These are phyloP conservation scores for Leccinum olivaceopallidum DNA, from an alignment of 768 basidiomycete genomes.

Conservation along the genomic window DNA sequence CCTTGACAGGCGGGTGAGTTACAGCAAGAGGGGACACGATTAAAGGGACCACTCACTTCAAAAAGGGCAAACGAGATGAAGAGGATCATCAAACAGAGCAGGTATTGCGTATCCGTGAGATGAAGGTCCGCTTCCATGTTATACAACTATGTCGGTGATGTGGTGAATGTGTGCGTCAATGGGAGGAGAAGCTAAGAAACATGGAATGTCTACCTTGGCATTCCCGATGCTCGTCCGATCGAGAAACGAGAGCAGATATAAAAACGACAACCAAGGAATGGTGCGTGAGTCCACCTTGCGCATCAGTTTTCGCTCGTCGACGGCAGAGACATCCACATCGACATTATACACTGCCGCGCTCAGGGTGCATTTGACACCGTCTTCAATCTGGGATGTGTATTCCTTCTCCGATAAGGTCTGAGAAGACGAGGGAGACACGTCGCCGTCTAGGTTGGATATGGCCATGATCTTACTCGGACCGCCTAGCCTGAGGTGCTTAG, in stretches of 20 bases:
- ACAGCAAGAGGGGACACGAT: not conserved
- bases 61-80: slow-evolving; percentile 69
- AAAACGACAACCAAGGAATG: slow-evolving; percentile 69
- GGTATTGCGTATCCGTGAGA: slow-evolving; percentile 65
- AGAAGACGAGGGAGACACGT: not conserved
- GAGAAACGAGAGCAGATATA: slow-evolving; percentile 76
- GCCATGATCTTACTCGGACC: not conserved
- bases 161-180: not conserved
- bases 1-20: slow-evolving; percentile 29
- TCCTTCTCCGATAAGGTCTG: slow-evolving; percentile 9
- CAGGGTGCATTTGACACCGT: not conserved
- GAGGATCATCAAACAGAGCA: slow-evolving; percentile 60
- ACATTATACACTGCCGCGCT: slow-evolving; percentile 32
- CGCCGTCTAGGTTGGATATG: not conserved
- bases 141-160: slow-evolving; percentile 50
- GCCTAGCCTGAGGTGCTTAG: not conserved
- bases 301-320: slow-evolving; percentile 70
- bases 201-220: slow-evolving; percentile 16
- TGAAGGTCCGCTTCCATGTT: slow-evolving; percentile 56
- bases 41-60: slow-evolving; percentile 42
- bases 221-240: slow-evolving; percentile 59
- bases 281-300: slow-evolving; percentile 67
- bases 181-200: not conserved
- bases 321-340: slow-evolving; percentile 53
- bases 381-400: slow-evolving; percentile 2